Conservation (phyloP, 345 rosid species). For the Populus euphratica region DNA sequence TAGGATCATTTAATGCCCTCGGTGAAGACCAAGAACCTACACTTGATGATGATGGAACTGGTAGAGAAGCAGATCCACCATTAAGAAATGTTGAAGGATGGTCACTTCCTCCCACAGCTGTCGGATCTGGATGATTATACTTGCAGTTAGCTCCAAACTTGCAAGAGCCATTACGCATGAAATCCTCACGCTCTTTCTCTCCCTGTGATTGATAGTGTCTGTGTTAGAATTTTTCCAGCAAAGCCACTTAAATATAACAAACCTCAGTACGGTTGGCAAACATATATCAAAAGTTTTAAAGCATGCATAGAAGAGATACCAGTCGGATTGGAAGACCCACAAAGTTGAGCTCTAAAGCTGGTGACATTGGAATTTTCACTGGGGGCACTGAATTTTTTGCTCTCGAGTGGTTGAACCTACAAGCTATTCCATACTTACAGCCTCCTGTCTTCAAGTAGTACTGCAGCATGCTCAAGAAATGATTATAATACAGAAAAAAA, state of each 20-base stretch:
- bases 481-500: conserved; percentile 9
- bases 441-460: conserved; percentile 90
- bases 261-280: neutral
- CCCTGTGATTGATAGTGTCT: conserved; percentile 41
- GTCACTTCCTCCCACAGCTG: conserved; percentile 46
- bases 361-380: conserved; percentile 31
- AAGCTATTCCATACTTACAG: conserved; percentile 81
- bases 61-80: conserved; percentile 52
- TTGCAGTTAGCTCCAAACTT: conserved; percentile 77
- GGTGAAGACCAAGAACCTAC: conserved; percentile 72
- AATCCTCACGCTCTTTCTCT: conserved; percentile 78
- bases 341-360: conserved; percentile 67
- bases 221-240: conserved; percentile 1
- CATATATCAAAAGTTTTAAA: neutral
- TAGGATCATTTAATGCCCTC: conserved; percentile 43
- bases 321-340: conserved; percentile 80
- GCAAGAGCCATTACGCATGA: conserved; percentile 96
- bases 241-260: neutral
- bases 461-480: conserved; percentile 47
- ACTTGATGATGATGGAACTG: conserved; percentile 48
- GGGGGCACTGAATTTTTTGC: conserved; percentile 35
- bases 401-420: conserved; percentile 73
- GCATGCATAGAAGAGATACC: conserved; percentile 28
- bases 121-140: conserved; percentile 93
- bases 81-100: conserved; percentile 45